Percentiles rank a stretch among this genome's conserved stretches.
Conservation (phyloP, 2,329 filamentous ascomycete species). For the Nothophaeocryptopus gaeumannii region DNA sequence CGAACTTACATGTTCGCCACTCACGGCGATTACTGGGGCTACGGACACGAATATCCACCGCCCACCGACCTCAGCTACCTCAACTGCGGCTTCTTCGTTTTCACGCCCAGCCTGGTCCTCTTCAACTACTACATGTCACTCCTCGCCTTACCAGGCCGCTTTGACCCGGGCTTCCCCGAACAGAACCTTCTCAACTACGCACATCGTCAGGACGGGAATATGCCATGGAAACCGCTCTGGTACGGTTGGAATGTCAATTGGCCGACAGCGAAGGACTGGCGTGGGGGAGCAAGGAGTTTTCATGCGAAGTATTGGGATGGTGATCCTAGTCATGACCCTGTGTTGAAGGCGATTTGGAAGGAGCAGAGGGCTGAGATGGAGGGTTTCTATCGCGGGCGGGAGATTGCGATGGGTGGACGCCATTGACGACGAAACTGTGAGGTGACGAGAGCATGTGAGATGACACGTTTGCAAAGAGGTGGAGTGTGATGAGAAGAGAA, state of each 20-base stretch:
- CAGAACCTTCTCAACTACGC: conserved; percentile 43
- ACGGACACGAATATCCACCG: conserved; percentile 35
- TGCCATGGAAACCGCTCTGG: conserved; percentile 42
- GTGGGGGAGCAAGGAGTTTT: conserved; percentile 36
- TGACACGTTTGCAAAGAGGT: not conserved
- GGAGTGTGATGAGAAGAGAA: not conserved
- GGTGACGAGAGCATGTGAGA: not conserved
- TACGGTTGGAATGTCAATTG: conserved; percentile 42
- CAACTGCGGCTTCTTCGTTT: conserved; percentile 41
- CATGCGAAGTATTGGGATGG: conserved; percentile 44
- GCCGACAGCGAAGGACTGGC: conserved; percentile 38
- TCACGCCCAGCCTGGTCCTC: conserved; percentile 33
- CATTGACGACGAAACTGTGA: not conserved
- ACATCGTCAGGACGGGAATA: conserved; percentile 38
- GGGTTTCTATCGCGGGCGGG: conserved; percentile 34
- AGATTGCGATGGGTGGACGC: conserved; percentile 5
- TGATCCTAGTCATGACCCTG: conserved; percentile 35
- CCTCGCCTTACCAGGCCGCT: conserved; percentile 32
- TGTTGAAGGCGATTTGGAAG: conserved; percentile 36
- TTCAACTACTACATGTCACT: conserved; percentile 40
- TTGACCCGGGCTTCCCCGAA: conserved; percentile 36
- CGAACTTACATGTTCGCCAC: conserved; percentile 41
- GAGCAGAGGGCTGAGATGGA: conserved; percentile 39
- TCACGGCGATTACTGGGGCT: conserved; percentile 33
- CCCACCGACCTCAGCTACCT: conserved; percentile 30